These are phyloP conservation scores for Trichoderma gamsii DNA, from an alignment of 495 filamentous ascomycete species.

Conservation along the genomic window DNA sequence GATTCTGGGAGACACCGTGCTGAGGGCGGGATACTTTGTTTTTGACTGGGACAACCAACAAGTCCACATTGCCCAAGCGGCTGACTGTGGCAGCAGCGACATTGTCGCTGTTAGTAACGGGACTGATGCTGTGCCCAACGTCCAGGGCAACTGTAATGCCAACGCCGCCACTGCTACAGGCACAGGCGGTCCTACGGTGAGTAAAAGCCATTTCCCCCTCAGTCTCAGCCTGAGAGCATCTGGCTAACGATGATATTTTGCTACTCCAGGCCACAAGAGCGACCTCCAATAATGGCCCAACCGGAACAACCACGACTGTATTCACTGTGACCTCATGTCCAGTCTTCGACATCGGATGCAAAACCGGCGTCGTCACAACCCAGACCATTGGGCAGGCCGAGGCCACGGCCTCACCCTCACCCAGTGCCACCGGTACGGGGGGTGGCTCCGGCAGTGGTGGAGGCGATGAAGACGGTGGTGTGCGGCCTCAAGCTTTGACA, in stretches of 20 bases:
- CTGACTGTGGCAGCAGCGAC: slow-evolving; percentile 24
- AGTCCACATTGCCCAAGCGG: slow-evolving; percentile 20
- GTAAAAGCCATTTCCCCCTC: background rate
- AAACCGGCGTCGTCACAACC: slow-evolving; percentile 10
- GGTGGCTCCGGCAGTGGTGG: background rate
- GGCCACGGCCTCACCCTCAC: background rate
- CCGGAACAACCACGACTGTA: background rate
- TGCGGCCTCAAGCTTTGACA: background rate
- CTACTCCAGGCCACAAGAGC: background rate
- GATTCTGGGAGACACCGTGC: slow-evolving; percentile 70
- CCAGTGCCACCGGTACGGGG: background rate
- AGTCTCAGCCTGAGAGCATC: background rate
- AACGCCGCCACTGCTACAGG: background rate
- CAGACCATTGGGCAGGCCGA: slow-evolving; percentile 1
- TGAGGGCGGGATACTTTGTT: slow-evolving; percentile 42
- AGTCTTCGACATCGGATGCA: slow-evolving; percentile 14
- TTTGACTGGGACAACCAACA: slow-evolving; percentile 19
- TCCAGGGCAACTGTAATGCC: slow-evolving; percentile 11
- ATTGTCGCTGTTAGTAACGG: slow-evolving; percentile 24
- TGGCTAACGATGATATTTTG: background rate
- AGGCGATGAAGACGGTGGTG: slow-evolving; percentile 2
- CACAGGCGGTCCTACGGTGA: background rate
- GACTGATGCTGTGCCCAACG: slow-evolving; percentile 22
- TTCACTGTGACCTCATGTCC: slow-evolving; percentile 15
- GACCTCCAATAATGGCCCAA: background rate